Evolutionary conservation across 192 early-diverging fungal genomes (phyloP), one percentile per base, ranked within the genome.

Genomic region (Lobosporangium transversale): DNA sequence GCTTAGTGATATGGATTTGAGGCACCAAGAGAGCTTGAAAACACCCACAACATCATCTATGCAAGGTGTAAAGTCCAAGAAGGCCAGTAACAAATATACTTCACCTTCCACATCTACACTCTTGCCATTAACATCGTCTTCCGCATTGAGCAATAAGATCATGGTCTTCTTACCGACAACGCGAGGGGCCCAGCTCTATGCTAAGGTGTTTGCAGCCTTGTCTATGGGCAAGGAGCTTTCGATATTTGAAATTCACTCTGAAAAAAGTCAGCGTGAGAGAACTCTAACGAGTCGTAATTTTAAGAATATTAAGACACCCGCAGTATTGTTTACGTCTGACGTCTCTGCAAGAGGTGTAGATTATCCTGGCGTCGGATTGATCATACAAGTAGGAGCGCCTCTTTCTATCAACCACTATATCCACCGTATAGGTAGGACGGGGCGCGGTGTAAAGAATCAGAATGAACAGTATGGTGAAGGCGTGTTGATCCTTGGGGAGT

Each of bases 271-370:
- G 68, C 58, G 62, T 4, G 80, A 85, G 53, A 92, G 95, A 27
- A 84, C 86, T 12, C 68, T 86, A 30, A 86, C 91, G 4, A 90
- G 92, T 17, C 84, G 91, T 20, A 78, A 74, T 14, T 99, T 98
- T 84, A 85, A 93, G 57, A 79, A 59, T 3, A 75, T 81, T 30
- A 49, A 54, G 18, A 66, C 53, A 7, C 78, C 86, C 42, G 83
- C 75, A 32, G 87, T 98, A 21, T 80, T 99, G 42, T 88, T 98
- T 58, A 97, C 97, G 0, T 93, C 94, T 2, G 97, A 98, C 68
- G 94, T 99, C 14, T 95, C 95, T 53, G 96, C 97, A 14, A 90
- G 97, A 50, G 97, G 97, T 54, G 93, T 99, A 12, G 97, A 99
- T 81, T 98, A 97, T 53, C 96, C 96, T 12, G 90, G 90, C 59